Conservation (phyloP, 495 filamentous ascomycete species). For the Hypoxylon rickii region DNA sequence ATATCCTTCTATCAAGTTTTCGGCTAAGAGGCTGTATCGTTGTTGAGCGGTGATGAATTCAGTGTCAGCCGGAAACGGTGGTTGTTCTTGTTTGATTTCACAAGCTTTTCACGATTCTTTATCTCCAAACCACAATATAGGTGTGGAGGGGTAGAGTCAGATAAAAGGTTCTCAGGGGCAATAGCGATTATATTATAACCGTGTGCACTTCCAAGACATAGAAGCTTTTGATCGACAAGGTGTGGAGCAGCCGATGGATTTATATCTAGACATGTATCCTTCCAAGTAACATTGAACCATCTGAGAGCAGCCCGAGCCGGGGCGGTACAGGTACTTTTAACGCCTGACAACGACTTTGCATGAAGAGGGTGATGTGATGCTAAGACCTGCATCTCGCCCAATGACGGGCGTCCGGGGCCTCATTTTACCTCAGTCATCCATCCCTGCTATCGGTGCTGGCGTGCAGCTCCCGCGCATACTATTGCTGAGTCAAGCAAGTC, state of each 20-base stretch:
- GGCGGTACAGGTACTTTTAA: constrained; percentile 20
- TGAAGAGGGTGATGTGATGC: constrained; percentile 35
- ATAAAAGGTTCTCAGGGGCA: background rate
- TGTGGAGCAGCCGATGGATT: constrained; percentile 23
- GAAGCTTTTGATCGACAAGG: constrained; percentile 7
- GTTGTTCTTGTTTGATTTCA: constrained; percentile 1
- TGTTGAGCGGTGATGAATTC: background rate
- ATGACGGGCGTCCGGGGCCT: constrained; percentile 23
- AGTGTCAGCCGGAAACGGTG: background rate
- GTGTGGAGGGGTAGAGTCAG: background rate
- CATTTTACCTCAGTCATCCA: constrained; percentile 20
- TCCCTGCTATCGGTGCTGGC: constrained; percentile 13
- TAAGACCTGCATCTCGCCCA: constrained; percentile 29
- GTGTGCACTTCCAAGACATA: constrained; percentile 1
- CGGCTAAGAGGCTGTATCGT: background rate
- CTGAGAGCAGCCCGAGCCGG: constrained; percentile 10
- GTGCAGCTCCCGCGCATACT: constrained; percentile 24
- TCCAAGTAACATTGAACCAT: constrained; percentile 20
- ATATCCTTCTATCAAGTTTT: background rate
- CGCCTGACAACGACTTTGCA: constrained; percentile 15
- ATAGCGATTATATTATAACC: background rate
- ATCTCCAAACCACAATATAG: too few species aligned
- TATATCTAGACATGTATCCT: constrained; percentile 7
- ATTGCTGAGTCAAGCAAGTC: constrained; percentile 25
- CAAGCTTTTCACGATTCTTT: background rate